Base-by-base conservation (phyloP, 495 filamentous ascomycete species). In the Schizothecium vesticola region DNA sequence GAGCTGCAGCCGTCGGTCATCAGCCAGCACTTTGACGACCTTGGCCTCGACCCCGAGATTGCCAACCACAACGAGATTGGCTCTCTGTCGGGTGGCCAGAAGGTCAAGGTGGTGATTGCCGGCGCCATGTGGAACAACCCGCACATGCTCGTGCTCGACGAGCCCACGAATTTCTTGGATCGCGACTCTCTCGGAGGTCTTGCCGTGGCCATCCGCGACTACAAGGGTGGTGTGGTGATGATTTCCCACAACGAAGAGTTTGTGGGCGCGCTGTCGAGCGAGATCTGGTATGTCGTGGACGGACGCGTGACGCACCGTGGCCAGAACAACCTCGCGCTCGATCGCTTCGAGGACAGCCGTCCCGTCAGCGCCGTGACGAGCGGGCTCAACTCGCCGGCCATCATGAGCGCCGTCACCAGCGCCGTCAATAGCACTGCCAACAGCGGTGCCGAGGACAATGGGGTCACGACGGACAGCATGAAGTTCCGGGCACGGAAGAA, bases 241-340 rank as follows among this genome's bases (percentile, higher is more conserved):
- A 99, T 99, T 76, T 97, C 94, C 72, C 95, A 99, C 83, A 97
- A 98, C 87, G 91, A 97, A 74, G 96, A 99, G 78, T 99, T 99
- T 75, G 94, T 98, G 59, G 92, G 93, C 69, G 94, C 94, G 3
- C 88, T 99, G 12, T 93, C 94, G 76, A 89, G 90, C 23, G 95
- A 99, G 81, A 93, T 97, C 78, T 94, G 95, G 89, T 90, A 97
- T 80, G 90, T 99, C 67, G 89, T 87, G 70, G 92, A 93, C 71
- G 95, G 95, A 3, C 88, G 90, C 21, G 87, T 99, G 64, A 90
- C 90, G 16, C 87, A 93, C 81, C 93, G 93, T 74, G 93, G 91
- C 71, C 87, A 88, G 74, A 79, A 86, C 23, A 87, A 91, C 36
- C 84, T 94, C 66, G 78, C 85, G n/a, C 73, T 88, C 5, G 92